Base-by-base conservation (phyloP, 179 eudicot species). In the Pouteria campechiana region DNA sequence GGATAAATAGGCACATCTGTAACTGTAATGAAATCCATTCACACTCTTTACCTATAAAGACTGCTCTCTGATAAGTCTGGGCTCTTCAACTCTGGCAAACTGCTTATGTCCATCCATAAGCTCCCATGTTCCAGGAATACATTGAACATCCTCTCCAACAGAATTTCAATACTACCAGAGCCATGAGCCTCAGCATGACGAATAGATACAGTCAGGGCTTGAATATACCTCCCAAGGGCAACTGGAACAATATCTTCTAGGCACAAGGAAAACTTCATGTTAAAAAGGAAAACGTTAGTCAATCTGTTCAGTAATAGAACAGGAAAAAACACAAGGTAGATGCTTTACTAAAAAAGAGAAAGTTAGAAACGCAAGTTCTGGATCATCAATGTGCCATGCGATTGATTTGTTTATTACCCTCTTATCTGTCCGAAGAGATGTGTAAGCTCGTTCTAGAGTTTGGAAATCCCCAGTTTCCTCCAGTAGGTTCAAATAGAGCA, bases 181-280 rank as follows among this genome's bases (percentile, higher is more conserved):
- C 41, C 57, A 43, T 25, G 41, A 54, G 29, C 40, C 47, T 55
- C 63, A 41, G 54, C 34, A 41, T 75, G 72, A 46, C 44, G 58
- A 52, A 79, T 58, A 40, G 94, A 79, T 50, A 57, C 66, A 50
- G 78, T 66, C 54, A 92, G 75, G 52, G 92, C 70, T 57, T 66
- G 82, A 35, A 83, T 52, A 63, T 77, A 87, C 69, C 96, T 82
- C 57, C 96, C 94, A 40, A 92, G 83, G 41, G 96, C 84, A 48
- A 87, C 76, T 17, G 99, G 99, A 63, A 83, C 84, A 57, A 92
- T 73, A 80, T 92, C 99, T 72, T 92, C 96, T 38, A 92, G 81
- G 76, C 99, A 87, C 58, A 83, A 58, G 35, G 88, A 82, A 69
- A 92, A 92, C 99, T 92, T 87, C 57, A 87, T 52, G 38, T 5